These are phyloP conservation scores for Pleurotus ostreatus DNA, from an alignment of 768 basidiomycete genomes.

Conservation along the genomic window DNA sequence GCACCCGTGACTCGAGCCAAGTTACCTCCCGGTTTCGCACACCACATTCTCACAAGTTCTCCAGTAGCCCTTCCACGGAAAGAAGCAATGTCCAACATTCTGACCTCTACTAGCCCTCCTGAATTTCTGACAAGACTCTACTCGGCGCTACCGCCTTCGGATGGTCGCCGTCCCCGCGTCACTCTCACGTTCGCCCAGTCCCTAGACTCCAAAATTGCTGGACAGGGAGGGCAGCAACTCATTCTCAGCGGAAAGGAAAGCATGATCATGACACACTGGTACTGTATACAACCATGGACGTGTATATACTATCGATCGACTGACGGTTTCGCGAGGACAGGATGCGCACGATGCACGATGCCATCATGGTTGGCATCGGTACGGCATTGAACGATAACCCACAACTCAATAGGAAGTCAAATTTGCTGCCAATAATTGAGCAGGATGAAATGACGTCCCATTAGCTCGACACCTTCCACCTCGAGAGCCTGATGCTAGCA, in stretches of 20 bases:
- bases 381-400: slow-evolving; percentile 92
- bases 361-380: slow-evolving; percentile 85
- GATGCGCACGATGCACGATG: slow-evolving; percentile 91
- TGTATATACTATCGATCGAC: not conserved
- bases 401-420: slow-evolving; percentile 77
- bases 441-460: not conserved
- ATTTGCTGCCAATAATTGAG: not conserved
- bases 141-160: slow-evolving; percentile 13
- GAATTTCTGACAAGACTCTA: slow-evolving; percentile 22
- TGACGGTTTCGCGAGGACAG: slow-evolving; percentile 31
- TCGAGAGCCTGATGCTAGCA: slow-evolving; percentile 20
- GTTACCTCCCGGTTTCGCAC: no score
- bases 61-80: no score
- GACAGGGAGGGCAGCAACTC: slow-evolving; percentile 66
- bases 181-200: slow-evolving; percentile 87
- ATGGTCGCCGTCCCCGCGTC: slow-evolving; percentile 48
- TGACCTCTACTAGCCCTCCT: slow-evolving; percentile 14
- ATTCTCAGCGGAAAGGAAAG: slow-evolving; percentile 81
- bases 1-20: no score
- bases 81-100: not conserved
- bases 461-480: slow-evolving; percentile 57
- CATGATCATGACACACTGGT: slow-evolving; percentile 95
- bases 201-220: slow-evolving; percentile 85
- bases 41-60: no score
- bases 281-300: slow-evolving; percentile 14